Conservation (phyloP, 1,284 basidiomycete species). For the Meripilus lineatus region DNA sequence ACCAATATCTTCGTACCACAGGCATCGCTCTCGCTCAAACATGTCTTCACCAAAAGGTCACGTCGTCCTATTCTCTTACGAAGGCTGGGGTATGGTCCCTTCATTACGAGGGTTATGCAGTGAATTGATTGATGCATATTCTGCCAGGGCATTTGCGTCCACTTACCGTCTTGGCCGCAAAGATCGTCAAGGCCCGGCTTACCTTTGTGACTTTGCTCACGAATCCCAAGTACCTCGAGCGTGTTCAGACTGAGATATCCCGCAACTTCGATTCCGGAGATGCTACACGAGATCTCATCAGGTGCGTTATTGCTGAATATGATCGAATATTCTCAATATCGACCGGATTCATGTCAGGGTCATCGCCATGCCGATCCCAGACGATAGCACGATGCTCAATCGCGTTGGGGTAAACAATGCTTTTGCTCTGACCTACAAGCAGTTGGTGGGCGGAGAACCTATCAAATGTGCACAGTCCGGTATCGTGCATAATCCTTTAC, state of each 20-base stretch:
- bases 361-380: background rate
- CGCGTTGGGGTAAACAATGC: too few species aligned
- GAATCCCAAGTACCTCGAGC: constrained; percentile 9
- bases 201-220: constrained; percentile 18
- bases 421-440: constrained; percentile 1
- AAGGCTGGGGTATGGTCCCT: constrained; percentile 7
- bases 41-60: too few species aligned
- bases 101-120: background rate
- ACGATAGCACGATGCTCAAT: too few species aligned
- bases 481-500: background rate
- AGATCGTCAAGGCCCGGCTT: constrained; percentile 14
- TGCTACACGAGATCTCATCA: background rate
- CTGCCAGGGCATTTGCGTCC: constrained; percentile 19
- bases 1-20: too few species aligned
- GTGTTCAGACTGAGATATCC: constrained; percentile 15
- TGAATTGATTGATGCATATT: background rate
- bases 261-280: constrained; percentile 16
- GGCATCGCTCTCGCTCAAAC: too few species aligned
- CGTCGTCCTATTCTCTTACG: constrained; percentile 2
- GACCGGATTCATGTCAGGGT: background rate
- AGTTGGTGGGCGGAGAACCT: background rate
- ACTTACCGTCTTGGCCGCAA: constrained; percentile 14
- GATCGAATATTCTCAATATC: background rate
- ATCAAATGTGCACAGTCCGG: background rate
- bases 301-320: background rate